A percentile compares a stretch with the other conserved stretches of the same genome.
These are phyloP conservation scores for Bryum argenteum DNA, from an alignment of 225 moss, liverwort and hornwort species.

Conservation along the genomic window DNA sequence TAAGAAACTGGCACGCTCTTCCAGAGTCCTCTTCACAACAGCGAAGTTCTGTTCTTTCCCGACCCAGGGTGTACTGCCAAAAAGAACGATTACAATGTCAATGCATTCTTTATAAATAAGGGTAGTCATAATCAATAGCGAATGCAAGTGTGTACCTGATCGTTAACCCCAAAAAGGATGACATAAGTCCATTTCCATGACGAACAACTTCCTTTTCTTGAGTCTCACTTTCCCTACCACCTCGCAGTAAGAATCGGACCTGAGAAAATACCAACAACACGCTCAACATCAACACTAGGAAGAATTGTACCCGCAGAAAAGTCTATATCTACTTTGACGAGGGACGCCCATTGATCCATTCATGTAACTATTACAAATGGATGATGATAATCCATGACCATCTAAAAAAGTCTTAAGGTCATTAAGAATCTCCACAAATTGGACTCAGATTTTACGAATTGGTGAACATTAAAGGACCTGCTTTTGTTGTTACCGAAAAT, in stretches of 20 bases:
- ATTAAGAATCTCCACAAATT: no score
- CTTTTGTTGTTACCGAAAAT: background rate
- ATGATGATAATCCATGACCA: no score
- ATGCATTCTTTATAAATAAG: no score
- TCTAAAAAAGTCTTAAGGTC: no score
- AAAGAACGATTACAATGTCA: background rate
- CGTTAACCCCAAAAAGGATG: conserved; percentile 85
- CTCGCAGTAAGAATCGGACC: conserved; percentile 90
- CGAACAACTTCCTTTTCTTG: conserved; percentile 77
- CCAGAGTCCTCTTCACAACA: conserved; percentile 84
- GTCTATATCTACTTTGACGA: no score
- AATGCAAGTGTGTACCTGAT: conserved; percentile 53
- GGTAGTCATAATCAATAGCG: no score
- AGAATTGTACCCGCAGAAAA: background rate
- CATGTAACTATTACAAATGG: no score
- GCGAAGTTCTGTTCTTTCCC: conserved; percentile 81
- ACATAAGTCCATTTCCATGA: conserved; percentile 68
- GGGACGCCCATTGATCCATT: no score
- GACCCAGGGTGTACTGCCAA: conserved; percentile 60
- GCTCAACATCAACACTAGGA: conserved; percentile 1
- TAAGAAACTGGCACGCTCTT: conserved; percentile 83
- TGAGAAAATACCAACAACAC: conserved; percentile 35
- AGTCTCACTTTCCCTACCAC: conserved; percentile 81
- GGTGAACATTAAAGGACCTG: no score
- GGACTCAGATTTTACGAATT: no score